A percentile compares a stretch with the other conserved stretches of the same genome.
Evolutionary conservation across 805 yeast species (phyloP).

Genomic region (Candida patagonica): DNA sequence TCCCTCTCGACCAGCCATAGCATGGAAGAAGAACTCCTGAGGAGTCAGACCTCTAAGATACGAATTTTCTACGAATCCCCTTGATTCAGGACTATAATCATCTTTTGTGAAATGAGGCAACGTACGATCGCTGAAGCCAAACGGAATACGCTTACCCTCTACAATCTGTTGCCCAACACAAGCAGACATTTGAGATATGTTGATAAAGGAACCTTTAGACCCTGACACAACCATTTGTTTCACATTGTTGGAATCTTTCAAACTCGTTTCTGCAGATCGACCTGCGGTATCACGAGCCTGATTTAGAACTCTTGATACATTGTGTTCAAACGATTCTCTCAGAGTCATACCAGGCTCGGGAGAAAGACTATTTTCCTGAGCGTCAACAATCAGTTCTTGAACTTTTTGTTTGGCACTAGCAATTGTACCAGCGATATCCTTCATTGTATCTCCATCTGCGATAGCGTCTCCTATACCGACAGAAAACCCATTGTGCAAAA

Average conservation of each 20-base stretch:
- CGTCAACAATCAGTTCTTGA: constrained; percentile 85
- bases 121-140: constrained; percentile 93
- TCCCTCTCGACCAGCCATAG: constrained; percentile 99
- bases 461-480: constrained; percentile 99
- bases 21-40: constrained; percentile 97
- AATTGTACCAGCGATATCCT: constrained; percentile 84
- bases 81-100: constrained; percentile 97
- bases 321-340: constrained; percentile 96
- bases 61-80: constrained; percentile 96
- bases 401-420: constrained; percentile 90
- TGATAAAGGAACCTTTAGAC: constrained; percentile 97
- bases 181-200: constrained; percentile 98
- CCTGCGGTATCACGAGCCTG: constrained; percentile 99
- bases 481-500: constrained; percentile 92
- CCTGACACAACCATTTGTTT: constrained; percentile 99
- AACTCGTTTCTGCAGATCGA: constrained; percentile 93
- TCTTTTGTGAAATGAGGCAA: constrained; percentile 97
- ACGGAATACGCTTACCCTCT: constrained; percentile 98
- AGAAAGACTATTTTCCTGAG: constrained; percentile 77
- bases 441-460: constrained; percentile 96
- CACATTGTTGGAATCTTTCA: constrained; percentile 90
- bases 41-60: constrained; percentile 96
- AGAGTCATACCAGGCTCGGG: constrained; percentile 99
- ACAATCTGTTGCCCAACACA: constrained; percentile 99
- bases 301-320: constrained; percentile 87